Evolutionary conservation across 495 filamentous ascomycete genomes (phyloP), one percentile per base, ranked within the genome.

Genomic region (Penicillium odoratum): DNA sequence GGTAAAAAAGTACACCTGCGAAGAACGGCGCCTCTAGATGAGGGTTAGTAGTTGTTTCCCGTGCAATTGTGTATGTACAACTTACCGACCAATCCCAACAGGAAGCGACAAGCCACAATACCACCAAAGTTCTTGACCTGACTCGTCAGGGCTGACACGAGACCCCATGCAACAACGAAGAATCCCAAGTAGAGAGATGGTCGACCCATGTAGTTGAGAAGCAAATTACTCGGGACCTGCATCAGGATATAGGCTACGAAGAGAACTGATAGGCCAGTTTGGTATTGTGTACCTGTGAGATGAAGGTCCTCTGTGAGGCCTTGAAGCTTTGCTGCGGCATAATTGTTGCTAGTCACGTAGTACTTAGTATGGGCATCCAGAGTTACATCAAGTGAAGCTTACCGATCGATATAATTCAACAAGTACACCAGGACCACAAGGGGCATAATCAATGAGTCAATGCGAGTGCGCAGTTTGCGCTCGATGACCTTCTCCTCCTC

Each of bases 221-320:
- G 64, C 45, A 85, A 57, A 60, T 86, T 86, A n/a, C 81, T 85
- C 0, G 84, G 84, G 7, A 86, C 81, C 63, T 81, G 78, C 71
- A 78, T 77, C 38, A 78, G 64, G 46, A 83, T 77, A 48, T 83
- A 84, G 9, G 69, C 81, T 31, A 83, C 80, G 49, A 83, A 83
- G 2, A 84, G 70, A 53, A 83, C 74, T 1, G 73, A 78, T 10
- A 83, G 56, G 38, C 76, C 76, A 21, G 75, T 75, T 51, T 82
- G 67, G 51, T 82, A 83, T 57, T 83, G 64, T 7, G 67, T 52
- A 26, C 56, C 62, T 18, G 64, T 69, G 26, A 83, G 65, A 7
- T 63, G 44, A 8, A 83, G 66, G 47, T 81, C 79, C 9, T 69
- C 62, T 44, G 72, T 64, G 15, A 85, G 73, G 31, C 82, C 83